phyloP scores from a whole-genome alignment of 2,329 filamentous ascomycete genomes.

The Annulohypoxylon truncatum region DNA sequence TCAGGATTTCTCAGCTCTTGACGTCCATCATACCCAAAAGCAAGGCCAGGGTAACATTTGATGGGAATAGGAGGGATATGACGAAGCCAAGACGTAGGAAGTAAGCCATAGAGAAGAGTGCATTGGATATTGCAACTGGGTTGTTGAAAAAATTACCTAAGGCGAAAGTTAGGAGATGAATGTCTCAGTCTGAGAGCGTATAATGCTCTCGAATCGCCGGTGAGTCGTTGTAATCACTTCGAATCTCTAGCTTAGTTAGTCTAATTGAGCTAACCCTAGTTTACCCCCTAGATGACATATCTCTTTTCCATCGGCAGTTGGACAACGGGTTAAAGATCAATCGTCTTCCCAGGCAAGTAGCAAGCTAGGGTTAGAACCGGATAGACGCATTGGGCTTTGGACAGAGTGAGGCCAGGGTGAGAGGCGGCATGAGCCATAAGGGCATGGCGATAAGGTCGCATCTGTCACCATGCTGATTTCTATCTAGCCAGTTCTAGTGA shows the following conservation, averaged over 20 bases:
- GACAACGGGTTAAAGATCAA: slow-evolving; percentile 35
- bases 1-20: not conserved
- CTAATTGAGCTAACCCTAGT: slow-evolving; percentile 12
- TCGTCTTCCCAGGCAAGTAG: slow-evolving; percentile 2
- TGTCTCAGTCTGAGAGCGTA: slow-evolving; percentile 14
- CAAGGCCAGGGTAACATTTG: slow-evolving; percentile 3
- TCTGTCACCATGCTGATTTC: slow-evolving; percentile 23
- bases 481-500: slow-evolving; percentile 1
- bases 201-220: slow-evolving; percentile 1
- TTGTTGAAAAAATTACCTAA: slow-evolving; percentile 15
- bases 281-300: slow-evolving; percentile 11
- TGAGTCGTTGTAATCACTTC: slow-evolving; percentile 6
- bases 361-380: slow-evolving; percentile 24
- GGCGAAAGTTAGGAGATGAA: slow-evolving; percentile 8
- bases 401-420: slow-evolving; percentile 16
- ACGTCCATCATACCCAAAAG: not conserved
- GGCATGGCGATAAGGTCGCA: slow-evolving; percentile 37
- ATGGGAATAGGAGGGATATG: slow-evolving; percentile 8
- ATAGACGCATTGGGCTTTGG: slow-evolving; percentile 7
- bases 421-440: slow-evolving; percentile 34
- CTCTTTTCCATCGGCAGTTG: slow-evolving; percentile 39
- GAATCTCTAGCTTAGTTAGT: slow-evolving; percentile 3
- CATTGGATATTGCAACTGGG: not conserved
- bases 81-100: slow-evolving; percentile 17
- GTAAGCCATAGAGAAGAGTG: not conserved